phyloP scores from a whole-genome alignment of 75 land plant genomes.

The Cunninghamia lanceolata region DNA sequence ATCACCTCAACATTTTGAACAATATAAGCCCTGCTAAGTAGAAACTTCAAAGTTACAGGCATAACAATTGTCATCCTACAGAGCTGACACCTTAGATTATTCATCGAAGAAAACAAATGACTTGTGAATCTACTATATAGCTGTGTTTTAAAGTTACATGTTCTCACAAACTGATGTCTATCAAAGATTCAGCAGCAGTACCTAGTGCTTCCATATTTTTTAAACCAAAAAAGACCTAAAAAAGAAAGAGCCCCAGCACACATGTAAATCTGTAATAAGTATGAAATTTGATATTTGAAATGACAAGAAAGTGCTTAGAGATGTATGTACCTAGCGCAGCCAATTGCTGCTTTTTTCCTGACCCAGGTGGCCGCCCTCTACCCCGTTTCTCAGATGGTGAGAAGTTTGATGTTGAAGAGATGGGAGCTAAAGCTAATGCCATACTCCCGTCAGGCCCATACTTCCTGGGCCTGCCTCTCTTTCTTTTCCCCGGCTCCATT shows the following conservation, averaged over 20 bases:
- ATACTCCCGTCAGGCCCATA: slow-evolving; percentile 52
- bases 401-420: slow-evolving; percentile 20
- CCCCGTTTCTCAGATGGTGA: slow-evolving; percentile 22
- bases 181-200: not conserved
- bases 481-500: slow-evolving; percentile 55
- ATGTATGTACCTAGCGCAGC: slow-evolving; percentile 35
- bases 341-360: slow-evolving; percentile 44
- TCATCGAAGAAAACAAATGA: not conserved
- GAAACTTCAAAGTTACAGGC: not conserved
- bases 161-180: not conserved
- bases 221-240: not conserved
- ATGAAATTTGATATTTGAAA: not conserved
- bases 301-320: not conserved
- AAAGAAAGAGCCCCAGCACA: not conserved
- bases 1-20: not conserved
- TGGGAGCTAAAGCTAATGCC: slow-evolving; percentile 27
- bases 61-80: not conserved
- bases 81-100: not conserved
- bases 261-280: not conserved
- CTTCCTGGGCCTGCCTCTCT: slow-evolving; percentile 78
- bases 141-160: not conserved
- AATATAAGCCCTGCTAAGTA: not conserved
- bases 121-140: not conserved
- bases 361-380: slow-evolving; percentile 43
- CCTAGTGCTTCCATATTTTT: not conserved